phyloP scores from a whole-genome alignment of 345 rosid genomes.

The Raphanus sativus region DNA sequence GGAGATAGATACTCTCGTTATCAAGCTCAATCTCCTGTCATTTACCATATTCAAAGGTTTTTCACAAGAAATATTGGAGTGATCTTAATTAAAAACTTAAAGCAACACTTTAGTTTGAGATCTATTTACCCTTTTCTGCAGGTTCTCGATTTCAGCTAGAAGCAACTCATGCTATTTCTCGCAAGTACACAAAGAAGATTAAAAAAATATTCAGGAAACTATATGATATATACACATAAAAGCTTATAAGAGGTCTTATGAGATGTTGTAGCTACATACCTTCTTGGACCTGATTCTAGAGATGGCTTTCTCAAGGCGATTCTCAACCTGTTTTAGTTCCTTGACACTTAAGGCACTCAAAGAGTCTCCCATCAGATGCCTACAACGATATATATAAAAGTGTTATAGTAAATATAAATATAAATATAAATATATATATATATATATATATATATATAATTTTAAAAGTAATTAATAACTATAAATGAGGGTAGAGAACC shows the following conservation, averaged over 20 bases:
- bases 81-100: not conserved
- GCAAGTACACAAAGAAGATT: constrained; percentile 18
- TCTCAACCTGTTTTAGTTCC: constrained; percentile 95
- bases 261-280: constrained; percentile 46
- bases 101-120: not conserved
- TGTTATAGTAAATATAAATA: not conserved
- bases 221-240: not conserved
- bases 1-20: constrained; percentile 72
- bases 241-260: not conserved
- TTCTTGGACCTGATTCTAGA: constrained; percentile 93
- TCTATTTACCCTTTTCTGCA: constrained; percentile 76
- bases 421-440: not conserved
- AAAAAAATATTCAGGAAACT: constrained; percentile 11
- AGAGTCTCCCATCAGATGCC: constrained; percentile 94
- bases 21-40: constrained; percentile 87
- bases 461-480: not conserved
- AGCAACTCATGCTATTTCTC: constrained; percentile 84
- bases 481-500: constrained; percentile 43
- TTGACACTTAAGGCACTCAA: constrained; percentile 75
- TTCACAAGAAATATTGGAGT: not conserved
- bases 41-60: not conserved
- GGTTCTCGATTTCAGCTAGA: constrained; percentile 86
- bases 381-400: constrained; percentile 21
- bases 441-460: not conserved
- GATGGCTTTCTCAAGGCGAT: constrained; percentile 91